Evolutionary conservation across 129 eudicot species (phyloP), one percentile per base, ranked within the genome.

Genomic region (Lactuca sativa): DNA sequence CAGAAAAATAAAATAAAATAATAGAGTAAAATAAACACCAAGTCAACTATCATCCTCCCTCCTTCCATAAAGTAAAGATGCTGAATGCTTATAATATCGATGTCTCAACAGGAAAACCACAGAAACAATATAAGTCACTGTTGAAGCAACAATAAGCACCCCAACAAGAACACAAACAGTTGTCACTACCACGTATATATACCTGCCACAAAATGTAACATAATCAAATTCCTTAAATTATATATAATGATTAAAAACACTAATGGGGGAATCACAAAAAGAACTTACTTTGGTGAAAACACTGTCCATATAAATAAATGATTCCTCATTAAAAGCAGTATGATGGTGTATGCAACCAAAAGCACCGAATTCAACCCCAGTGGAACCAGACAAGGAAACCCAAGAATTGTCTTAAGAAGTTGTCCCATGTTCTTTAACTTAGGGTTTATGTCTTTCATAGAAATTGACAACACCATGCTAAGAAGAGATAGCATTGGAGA

Each of bases 261-360:
- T 47, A 17, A 64, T 16, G n/a, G 51, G 18, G 52, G 48, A 17
- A 34, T 12, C 13, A 38, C 68, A 70, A 10, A 33, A 71, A 72
- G 31, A 34, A 82, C 96, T 89, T 89, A 92, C 98, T 92, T 92
- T 37, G 98, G 98, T 48, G 98, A 92, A 84, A 92, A 92, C 77
- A 92, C 98, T 34, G 92, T 83, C 98, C 98, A 92, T 56, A 92
- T 80, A 70, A 92, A 92, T 9, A 92, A 77, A 77, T 92, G 98
- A 59, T 89, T 86, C 88, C 96, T 81, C 98, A 92, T 92, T 30
- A 86, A 81, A 51, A 92, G 83, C 84, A 92, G 75, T 9, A 92
- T 71, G 67, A 80, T 71, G 48, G 98, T 92, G 82, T 92, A 92
- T 4, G 95, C 95, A 62, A 80, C 79, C 81, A 89, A 79, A 67